Evolutionary conservation across 148 eudicot species (phyloP).

Genomic region (Tetragonia tetragonoides): DNA sequence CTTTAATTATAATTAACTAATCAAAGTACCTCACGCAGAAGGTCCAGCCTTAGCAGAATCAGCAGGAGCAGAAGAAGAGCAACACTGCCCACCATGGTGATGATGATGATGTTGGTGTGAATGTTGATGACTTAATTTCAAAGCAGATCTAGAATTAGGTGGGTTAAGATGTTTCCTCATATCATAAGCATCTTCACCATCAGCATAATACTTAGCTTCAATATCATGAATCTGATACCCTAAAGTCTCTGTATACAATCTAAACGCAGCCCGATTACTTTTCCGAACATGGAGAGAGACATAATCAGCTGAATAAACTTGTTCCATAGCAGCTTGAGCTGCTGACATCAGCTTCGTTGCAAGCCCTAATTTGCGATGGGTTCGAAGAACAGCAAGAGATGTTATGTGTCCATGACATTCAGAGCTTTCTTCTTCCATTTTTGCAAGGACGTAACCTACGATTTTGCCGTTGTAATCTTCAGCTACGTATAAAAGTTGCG

Average conservation of each 20-base stretch:
- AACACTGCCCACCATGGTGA: slow-evolving; percentile 48
- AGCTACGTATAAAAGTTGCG: slow-evolving; percentile 85
- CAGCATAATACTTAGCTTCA: slow-evolving; percentile 94
- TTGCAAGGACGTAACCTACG: slow-evolving; percentile 84
- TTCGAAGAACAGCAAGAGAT: slow-evolving; percentile 78
- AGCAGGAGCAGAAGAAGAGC: slow-evolving; percentile 20
- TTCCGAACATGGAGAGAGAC: slow-evolving; percentile 83
- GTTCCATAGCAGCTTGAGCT: slow-evolving; percentile 90
- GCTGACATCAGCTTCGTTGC: slow-evolving; percentile 98
- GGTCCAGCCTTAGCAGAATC: neutral
- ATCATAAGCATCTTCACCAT: slow-evolving; percentile 82
- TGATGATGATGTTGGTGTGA: slow-evolving; percentile 39
- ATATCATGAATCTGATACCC: slow-evolving; percentile 84
- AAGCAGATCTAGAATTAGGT: neutral
- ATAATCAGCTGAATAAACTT: slow-evolving; percentile 62
- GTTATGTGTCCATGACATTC: slow-evolving; percentile 95
- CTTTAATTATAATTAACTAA: no score
- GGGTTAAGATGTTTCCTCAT: slow-evolving; percentile 69
- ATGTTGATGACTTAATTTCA: slow-evolving; percentile 30
- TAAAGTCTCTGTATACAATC: slow-evolving; percentile 72
- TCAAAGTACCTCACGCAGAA: no score
- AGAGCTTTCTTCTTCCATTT: slow-evolving; percentile 90
- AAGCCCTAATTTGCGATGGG: slow-evolving; percentile 81
- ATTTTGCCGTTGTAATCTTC: slow-evolving; percentile 85
- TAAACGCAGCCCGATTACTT: slow-evolving; percentile 87